phyloP scores from a whole-genome alignment of 306 rosid species.

The Malus domestica region DNA sequence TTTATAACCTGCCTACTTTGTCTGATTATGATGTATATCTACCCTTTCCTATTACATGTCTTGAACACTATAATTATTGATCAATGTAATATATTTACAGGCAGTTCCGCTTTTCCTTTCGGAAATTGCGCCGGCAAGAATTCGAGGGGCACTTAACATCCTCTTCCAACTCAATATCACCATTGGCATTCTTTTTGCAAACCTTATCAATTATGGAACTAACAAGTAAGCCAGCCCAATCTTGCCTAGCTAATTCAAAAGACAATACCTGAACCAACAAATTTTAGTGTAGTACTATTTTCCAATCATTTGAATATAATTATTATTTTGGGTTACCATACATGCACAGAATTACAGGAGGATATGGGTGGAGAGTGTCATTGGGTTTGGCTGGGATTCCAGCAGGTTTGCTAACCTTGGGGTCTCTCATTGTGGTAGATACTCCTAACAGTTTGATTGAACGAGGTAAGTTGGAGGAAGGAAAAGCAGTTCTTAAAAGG shows the following conservation, averaged over 20 bases:
- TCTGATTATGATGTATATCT: background rate
- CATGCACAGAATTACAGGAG: conserved; percentile 29
- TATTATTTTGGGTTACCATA: no score
- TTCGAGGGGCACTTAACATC: conserved; percentile 60
- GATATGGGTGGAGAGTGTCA: conserved; percentile 39
- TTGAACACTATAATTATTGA: background rate
- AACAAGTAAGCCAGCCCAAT: conserved; percentile 25
- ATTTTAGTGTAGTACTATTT: no score
- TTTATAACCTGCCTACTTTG: background rate
- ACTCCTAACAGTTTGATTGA: conserved; percentile 32
- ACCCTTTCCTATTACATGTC: background rate
- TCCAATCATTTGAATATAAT: no score
- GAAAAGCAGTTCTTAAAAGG: conserved; percentile 37
- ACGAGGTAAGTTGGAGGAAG: conserved; percentile 43
- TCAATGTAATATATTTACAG: conserved; percentile 7
- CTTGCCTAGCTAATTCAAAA: no score
- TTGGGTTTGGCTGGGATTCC: conserved; percentile 40
- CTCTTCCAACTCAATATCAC: conserved; percentile 54
- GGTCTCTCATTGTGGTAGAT: conserved; percentile 28
- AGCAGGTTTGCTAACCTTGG: conserved; percentile 29
- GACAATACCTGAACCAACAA: no score
- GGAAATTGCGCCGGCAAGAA: conserved; percentile 57
- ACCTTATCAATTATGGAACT: conserved; percentile 39
- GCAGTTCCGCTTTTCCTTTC: conserved; percentile 28
- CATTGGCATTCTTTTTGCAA: conserved; percentile 56